Evolutionary conservation across 805 yeast species (phyloP), one percentile per base, ranked within the genome.

Genomic region (Metschnikowia lachancei): DNA sequence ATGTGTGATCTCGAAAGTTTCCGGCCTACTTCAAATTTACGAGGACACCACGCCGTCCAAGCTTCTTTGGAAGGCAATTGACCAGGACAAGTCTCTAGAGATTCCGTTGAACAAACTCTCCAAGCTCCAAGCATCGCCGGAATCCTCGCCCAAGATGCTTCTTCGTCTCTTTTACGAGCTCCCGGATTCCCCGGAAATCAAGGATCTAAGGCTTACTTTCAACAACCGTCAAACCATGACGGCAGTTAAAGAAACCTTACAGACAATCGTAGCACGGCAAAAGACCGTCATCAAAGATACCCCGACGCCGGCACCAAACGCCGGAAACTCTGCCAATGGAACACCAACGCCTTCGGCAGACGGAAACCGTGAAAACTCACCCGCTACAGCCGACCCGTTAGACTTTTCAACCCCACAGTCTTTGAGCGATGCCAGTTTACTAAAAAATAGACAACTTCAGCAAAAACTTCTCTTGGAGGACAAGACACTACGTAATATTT

Each of bases 151-250:
- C 12, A 83, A 82, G 54, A 79, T 86, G 84, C 77, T 80, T 67
- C 64, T 88, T 40, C 79, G 79, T 56, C 66, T 87, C 14, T 65
- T 80, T 8, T 76, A 79, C 7, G 72, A 71, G 33, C 63, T 62
- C 1, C 60, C 63, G 1, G 77, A 63, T 10, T 64, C 56, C 0
- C 70, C 60, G 4, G 64, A 58, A 10, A 63, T 62, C 22, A 60
- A 60, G 46, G 63, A 64, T 38, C 44, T 66, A 28, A 58, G 63
- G 54, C 80, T 90, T 51, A 73, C 85, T 1, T 87, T 89, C 65
- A 81, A 80, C 46, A 84, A 81, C 58, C 70, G 94, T 41, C 79
- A 80, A 16, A 84, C 86, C 7, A 85, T 90, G 88, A 88, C 85
- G 52, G 78, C 76, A 50, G 81, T 83, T 49, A 87, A 85, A 58